Conservation (phyloP, 148 eudicot species). For the Euryodendron excelsum region DNA sequence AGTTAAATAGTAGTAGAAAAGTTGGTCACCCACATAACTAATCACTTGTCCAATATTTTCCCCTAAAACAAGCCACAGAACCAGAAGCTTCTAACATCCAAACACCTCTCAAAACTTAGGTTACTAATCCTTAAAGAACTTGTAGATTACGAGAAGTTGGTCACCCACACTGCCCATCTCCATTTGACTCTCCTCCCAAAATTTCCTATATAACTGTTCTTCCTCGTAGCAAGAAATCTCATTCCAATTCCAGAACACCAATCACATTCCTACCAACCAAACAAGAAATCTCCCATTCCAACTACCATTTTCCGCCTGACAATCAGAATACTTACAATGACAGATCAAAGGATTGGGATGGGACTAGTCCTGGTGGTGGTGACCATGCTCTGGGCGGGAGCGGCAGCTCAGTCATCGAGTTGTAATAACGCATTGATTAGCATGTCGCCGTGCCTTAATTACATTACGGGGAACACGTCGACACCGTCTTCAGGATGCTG, state of each 20-base stretch:
- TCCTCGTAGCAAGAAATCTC: background rate
- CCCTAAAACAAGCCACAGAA: background rate
- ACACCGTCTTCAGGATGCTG: slow-evolving; percentile 55
- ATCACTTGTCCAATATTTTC: background rate
- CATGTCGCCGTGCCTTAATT: slow-evolving; percentile 61
- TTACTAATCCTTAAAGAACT: background rate
- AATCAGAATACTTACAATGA: background rate
- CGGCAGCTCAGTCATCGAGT: slow-evolving; percentile 16
- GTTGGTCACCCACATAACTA: slow-evolving; percentile 12
- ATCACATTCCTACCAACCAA: background rate
- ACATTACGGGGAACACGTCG: slow-evolving; percentile 54
- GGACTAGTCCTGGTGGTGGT: background rate
- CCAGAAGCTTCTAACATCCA: background rate
- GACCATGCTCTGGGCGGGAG: slow-evolving; percentile 3
- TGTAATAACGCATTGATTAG: slow-evolving; percentile 41
- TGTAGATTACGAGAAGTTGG: slow-evolving; percentile 9
- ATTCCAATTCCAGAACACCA: background rate
- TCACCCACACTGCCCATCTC: slow-evolving; percentile 14
- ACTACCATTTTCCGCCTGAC: background rate
- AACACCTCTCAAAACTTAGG: background rate
- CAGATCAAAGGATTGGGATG: background rate
- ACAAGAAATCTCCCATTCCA: background rate
- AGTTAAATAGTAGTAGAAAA: background rate
- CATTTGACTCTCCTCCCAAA: background rate
- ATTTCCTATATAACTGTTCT: slow-evolving; percentile 4